Base-by-base conservation (phyloP, 345 rosid genomes). In the Kernera saxatilis region DNA sequence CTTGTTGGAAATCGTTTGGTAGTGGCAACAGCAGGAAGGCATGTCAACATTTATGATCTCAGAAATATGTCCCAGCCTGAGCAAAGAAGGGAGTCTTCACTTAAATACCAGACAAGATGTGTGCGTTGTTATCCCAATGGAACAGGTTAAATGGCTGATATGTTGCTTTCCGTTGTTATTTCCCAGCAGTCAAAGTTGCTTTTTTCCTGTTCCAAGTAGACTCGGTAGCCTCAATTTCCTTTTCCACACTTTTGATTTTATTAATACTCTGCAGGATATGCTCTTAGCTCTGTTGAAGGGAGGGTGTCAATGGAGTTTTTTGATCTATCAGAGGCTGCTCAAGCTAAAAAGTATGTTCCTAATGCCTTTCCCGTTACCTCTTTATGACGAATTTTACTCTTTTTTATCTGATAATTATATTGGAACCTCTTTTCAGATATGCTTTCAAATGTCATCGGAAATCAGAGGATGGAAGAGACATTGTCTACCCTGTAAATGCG, bases 241-340 rank as follows among this genome's bases (percentile, higher is more conserved):
- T 21, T n/a, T 53, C 35, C 71, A 55, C 23, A 10, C 61, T 51
- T 29, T 10, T 71, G 61, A 17, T 39, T 44, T 44, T 33, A 67
- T 58, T 14, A 18, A 27, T 59, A 8, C 6, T 81, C 23, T 84
- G 82, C 88, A 93, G 98, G 98, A 77, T 93, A 91, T 83, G 98
- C 98, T 36, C 92, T 93, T 55, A 93, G 97, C 77, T 93, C 95
- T 44, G 97, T 93, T 64, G 97, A 93, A 76, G 97, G 98, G 45
- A 82, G 98, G 71, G 96, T 93, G 46, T 88, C 98, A n/a, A 93
- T 93, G 98, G 98, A 91, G 72, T 91, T 89, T 66, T 93, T 93
- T 70, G 97, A 91, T 82, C 92, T 82, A 44, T 86, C 98, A 35
- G 98, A 93, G 66, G 83, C 95, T 52, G 88, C 88, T 80, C 98